Percentiles rank a stretch among this genome's conserved stretches.
Conservation (phyloP, 2,329 filamentous ascomycete genomes). For the Xylariales sp. region DNA sequence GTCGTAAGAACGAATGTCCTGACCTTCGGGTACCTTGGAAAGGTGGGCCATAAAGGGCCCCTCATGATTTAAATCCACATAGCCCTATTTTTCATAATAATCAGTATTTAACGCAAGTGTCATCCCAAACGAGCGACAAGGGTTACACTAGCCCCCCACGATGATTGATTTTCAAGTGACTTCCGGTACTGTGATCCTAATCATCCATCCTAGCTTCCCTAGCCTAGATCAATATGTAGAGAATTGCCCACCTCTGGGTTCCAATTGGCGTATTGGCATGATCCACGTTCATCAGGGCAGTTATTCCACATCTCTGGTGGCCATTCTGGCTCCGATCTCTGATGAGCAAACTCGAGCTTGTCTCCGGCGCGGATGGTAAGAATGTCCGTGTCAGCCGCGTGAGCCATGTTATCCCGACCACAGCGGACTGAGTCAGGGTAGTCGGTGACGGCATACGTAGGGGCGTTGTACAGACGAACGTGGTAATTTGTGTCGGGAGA, state of each 20-base stretch:
- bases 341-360: conserved; percentile 26
- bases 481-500: conserved; percentile 11
- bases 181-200: too few species aligned
- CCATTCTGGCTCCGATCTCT: background rate
- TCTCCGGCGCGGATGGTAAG: conserved; percentile 30
- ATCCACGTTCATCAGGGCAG: conserved; percentile 1
- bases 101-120: conserved; percentile 9
- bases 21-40: conserved; percentile 34
- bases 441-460: conserved; percentile 19
- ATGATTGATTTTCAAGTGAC: too few species aligned
- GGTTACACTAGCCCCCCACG: background rate
- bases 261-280: background rate
- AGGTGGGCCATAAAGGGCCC: conserved; percentile 38
- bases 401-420: conserved; percentile 32
- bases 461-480: background rate
- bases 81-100: too few species aligned
- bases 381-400: conserved; percentile 34
- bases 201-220: too few species aligned
- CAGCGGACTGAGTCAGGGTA: conserved; percentile 28
- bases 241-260: background rate
- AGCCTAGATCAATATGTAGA: background rate
- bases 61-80: conserved; percentile 28
- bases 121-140: background rate
- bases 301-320: conserved; percentile 7
- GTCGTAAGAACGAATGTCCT: conserved; percentile 35